Base-by-base conservation (phyloP, 2,329 filamentous ascomycete species). In the Daldinia sp. region DNA sequence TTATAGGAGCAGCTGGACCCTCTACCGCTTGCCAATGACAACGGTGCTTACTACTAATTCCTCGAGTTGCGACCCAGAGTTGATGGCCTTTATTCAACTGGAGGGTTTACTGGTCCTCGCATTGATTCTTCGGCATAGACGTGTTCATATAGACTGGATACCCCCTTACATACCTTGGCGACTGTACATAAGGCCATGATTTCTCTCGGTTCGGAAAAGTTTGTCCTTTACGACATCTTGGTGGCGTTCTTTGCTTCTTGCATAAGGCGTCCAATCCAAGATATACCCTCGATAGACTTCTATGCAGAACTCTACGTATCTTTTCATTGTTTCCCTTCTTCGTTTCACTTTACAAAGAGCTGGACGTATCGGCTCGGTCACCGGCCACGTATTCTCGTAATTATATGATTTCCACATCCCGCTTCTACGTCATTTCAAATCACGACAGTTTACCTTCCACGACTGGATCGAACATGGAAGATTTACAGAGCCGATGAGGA, bases 101-200 rank as follows among this genome's bases (percentile, higher is more conserved):
- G 60, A 64, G 67, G 67, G 60, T 59, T 44, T 41, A 23, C 51
- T 66, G 63, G 61, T 71, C 33, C 65, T 63, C 63, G 37, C 62
- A 67, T 63, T 73, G 56, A 72, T 72, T 67, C 70, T 62, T 74
- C 69, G 70, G 63, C 74, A 76, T 75, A 76, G 74, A 75, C 30
- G 44, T 60, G 69, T 71, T 67, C 72, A 65, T 72, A 77, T 77
- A 77, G 76, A 77, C 74, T 76, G 76, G 75, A 77, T 77, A 77
- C 76, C 75, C 75, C 60, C 62, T 35, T 18, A 54, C 41, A 48
- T 56, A 60, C 59, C 66, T 51, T 70, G 65, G 64, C 60, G 63
- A 60, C 61, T 67, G 61, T 73, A 74, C 60, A 73, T 62, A 67
- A 28, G 4, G 55, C 54, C 63, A 65, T 60, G 41, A 65, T 55